phyloP scores from a whole-genome alignment of 208 protist species.

The Trichomonas gallinae region DNA sequence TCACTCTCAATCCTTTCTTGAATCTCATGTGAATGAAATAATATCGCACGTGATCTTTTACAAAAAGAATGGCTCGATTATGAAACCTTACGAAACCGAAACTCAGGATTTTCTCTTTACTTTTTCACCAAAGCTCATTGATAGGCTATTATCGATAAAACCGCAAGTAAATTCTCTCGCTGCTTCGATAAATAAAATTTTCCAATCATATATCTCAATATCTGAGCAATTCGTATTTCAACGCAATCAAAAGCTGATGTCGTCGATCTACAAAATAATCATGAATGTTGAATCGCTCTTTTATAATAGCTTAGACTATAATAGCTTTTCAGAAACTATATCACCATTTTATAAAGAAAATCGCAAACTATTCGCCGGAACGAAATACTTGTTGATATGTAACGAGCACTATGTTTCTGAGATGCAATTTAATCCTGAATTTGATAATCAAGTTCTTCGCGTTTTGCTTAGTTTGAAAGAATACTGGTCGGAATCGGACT shows the following conservation, averaged over 20 bases:
- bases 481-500: neutral
- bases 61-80: neutral
- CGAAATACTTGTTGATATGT: neutral
- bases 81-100: neutral
- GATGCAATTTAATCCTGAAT: neutral
- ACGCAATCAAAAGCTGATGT: neutral
- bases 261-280: neutral
- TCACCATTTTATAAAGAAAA: neutral
- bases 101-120: neutral
- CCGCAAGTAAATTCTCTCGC: neutral
- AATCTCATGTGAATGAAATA: neutral
- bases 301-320: neutral
- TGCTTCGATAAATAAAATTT: neutral
- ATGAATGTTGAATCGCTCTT: neutral
- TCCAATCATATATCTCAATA: neutral
- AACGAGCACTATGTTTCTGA: neutral
- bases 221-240: neutral
- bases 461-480: neutral
- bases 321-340: neutral
- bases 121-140: neutral
- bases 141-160: neutral
- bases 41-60: neutral
- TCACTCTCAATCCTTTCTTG: neutral
- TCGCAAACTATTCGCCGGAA: neutral
- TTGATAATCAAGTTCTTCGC: neutral